A percentile compares a stretch with the other conserved stretches of the same genome.
Conservation (phyloP, 441 rosid species). For the Rhodomyrtus psidioides region DNA sequence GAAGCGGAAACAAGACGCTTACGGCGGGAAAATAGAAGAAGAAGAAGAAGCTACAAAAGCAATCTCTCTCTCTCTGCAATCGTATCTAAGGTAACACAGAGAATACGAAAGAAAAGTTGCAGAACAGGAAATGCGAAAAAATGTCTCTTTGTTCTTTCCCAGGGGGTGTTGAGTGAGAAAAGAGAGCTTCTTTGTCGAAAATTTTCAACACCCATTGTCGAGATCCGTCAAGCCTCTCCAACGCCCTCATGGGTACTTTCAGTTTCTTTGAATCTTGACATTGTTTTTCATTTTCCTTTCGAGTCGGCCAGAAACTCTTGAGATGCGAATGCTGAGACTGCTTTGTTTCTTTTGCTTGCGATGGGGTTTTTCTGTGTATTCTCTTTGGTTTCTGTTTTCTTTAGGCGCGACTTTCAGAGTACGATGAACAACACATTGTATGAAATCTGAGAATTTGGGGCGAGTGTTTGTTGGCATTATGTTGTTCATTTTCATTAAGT, state of each 20-base stretch:
- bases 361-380: background rate
- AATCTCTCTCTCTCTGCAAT: background rate
- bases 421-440: background rate
- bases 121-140: background rate
- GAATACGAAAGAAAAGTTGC: background rate
- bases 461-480: background rate
- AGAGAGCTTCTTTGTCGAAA: background rate
- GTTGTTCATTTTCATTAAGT: background rate
- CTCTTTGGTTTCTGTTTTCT: background rate
- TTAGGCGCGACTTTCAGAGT: background rate
- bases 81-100: background rate
- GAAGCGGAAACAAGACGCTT: constrained; percentile 17
- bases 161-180: background rate
- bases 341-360: background rate
- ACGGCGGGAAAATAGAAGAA: constrained; percentile 26
- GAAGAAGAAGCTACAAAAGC: background rate
- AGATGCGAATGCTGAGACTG: background rate
- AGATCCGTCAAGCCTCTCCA: background rate
- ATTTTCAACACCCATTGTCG: background rate
- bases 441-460: background rate
- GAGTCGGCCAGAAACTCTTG: background rate
- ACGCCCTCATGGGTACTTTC: background rate
- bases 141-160: background rate
- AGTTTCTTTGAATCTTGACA: background rate
- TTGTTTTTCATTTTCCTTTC: background rate